A percentile compares a stretch with the other conserved stretches of the same genome.
Evolutionary conservation across 192 early-diverging fungal genomes (phyloP).

Genomic region (Phycomyces nitens): DNA sequence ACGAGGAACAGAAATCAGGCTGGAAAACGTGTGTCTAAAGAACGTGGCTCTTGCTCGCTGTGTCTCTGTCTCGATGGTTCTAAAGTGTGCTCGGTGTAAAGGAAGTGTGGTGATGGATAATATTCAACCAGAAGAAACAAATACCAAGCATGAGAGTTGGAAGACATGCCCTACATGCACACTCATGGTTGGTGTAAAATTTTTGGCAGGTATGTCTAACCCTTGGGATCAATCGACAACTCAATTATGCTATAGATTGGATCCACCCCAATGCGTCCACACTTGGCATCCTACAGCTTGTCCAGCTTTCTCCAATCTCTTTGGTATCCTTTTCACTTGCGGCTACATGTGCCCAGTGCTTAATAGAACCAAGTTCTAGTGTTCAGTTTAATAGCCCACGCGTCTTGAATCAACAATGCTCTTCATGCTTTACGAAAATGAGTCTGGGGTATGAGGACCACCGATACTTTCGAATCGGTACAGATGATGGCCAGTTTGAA

Average conservation of each 20-base stretch:
- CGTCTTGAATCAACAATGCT: constrained; percentile 36
- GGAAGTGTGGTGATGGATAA: no score
- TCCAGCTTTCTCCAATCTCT: constrained; percentile 62
- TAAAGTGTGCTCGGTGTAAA: no score
- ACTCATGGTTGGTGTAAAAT: constrained; percentile 19
- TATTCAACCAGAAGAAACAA: no score
- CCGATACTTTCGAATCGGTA: constrained; percentile 50
- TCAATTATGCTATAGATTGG: constrained; percentile 6
- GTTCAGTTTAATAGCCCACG: constrained; percentile 35
- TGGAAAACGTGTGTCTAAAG: no score
- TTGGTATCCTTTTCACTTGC: constrained; percentile 68
- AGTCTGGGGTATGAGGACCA: constrained; percentile 46
- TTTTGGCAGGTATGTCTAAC: constrained; percentile 14
- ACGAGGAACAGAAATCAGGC: no score
- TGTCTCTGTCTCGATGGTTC: no score
- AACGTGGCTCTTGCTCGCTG: no score
- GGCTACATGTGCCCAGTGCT: constrained; percentile 66
- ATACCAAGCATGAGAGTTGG: constrained; percentile 15
- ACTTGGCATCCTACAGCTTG: constrained; percentile 74
- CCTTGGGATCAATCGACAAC: no score
- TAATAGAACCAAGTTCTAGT: constrained; percentile 40
- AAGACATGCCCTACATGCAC: constrained; percentile 25
- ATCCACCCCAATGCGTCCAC: constrained; percentile 50
- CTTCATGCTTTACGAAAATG: constrained; percentile 42
- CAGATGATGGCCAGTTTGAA: constrained; percentile 16